Conservation (phyloP, 2,329 filamentous ascomycete genomes). For the Beauveria sp. region DNA sequence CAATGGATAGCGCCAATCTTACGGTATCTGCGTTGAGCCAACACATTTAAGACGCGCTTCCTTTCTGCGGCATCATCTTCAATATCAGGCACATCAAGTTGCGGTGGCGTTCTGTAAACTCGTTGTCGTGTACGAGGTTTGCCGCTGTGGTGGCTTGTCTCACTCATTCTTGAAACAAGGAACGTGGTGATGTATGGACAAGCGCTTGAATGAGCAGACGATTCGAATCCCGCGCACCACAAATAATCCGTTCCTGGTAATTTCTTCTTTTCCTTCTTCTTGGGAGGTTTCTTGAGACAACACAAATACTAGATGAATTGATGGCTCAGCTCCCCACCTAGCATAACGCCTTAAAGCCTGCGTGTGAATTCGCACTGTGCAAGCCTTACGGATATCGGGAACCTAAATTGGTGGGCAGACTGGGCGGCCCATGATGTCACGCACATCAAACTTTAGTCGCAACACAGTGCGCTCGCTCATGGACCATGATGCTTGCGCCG, state of each 20-base stretch:
- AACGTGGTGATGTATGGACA: no score
- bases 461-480: no score
- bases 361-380: background rate
- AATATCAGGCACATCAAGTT: constrained; percentile 38
- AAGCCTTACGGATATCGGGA: constrained; percentile 20
- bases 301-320: no score
- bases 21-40: constrained; percentile 49
- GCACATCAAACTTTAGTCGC: no score
- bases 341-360: constrained; percentile 23
- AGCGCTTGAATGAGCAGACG: background rate
- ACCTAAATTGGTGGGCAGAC: constrained; percentile 11
- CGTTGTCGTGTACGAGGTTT: constrained; percentile 31
- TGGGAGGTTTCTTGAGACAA: no score
- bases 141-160: constrained; percentile 6
- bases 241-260: no score
- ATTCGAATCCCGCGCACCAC: no score
- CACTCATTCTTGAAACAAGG: background rate
- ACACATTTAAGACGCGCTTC: constrained; percentile 45
- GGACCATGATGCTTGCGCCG: no score
- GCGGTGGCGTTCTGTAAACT: constrained; percentile 31
- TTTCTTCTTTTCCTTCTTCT: no score
- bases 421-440: no score
- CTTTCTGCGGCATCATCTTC: constrained; percentile 44
- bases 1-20: constrained; percentile 5
- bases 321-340: constrained; percentile 15